phyloP scores from a whole-genome alignment of 176 grass and related monocot species.

The Poa annua region DNA sequence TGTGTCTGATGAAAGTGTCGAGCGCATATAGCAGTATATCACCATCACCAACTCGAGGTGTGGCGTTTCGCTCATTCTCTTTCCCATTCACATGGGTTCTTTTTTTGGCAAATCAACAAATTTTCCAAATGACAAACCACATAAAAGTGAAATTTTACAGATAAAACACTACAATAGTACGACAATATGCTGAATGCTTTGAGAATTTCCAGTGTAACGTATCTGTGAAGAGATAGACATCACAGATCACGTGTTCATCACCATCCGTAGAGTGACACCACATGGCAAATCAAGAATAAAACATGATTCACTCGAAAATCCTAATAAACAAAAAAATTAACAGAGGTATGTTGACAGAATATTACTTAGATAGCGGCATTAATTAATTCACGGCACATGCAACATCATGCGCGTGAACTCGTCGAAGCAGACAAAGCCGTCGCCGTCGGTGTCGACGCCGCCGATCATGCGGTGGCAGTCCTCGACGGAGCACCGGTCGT shows the following conservation, averaged over 20 bases:
- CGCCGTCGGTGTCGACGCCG: conserved; percentile 62
- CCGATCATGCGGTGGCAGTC: conserved; percentile 82
- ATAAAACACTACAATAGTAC: too few relatives aligned
- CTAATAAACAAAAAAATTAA: not conserved
- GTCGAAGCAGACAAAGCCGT: conserved; percentile 70
- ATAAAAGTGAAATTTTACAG: too few relatives aligned
- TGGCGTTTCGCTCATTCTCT: too few relatives aligned
- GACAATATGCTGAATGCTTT: not conserved
- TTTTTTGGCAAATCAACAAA: too few relatives aligned
- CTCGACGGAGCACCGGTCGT: conserved; percentile 60
- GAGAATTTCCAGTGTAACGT: not conserved
- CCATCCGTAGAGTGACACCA: not conserved
- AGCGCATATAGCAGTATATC: too few relatives aligned
- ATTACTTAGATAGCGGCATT: not conserved
- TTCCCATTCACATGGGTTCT: too few relatives aligned
- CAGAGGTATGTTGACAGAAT: not conserved
- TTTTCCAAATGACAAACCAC: too few relatives aligned
- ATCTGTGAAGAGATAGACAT: not conserved
- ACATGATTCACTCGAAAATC: not conserved
- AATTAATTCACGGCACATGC: conserved; percentile 6
- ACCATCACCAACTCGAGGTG: too few relatives aligned
- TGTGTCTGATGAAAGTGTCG: too few relatives aligned
- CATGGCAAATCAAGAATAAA: conserved; percentile 4
- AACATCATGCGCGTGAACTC: conserved; percentile 87
- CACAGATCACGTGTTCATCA: not conserved